Evolutionary conservation across 2,329 filamentous ascomycete species (phyloP).

Genomic region (Talaromyces sp.): DNA sequence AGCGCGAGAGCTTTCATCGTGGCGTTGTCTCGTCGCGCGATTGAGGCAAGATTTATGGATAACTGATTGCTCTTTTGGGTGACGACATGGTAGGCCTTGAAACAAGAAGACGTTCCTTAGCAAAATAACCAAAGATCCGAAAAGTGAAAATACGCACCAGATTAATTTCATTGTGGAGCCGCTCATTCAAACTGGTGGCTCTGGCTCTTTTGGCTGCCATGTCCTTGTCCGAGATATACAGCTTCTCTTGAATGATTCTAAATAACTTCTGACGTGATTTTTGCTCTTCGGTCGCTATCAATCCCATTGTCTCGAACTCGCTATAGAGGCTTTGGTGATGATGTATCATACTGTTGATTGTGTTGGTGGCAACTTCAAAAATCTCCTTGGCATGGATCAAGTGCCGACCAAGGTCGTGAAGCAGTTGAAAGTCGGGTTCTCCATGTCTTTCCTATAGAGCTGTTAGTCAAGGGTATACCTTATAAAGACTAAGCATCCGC

Average conservation of each 20-base stretch:
- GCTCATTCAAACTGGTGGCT: constrained; percentile 13
- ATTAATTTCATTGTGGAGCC: constrained; percentile 17
- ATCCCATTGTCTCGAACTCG: neutral
- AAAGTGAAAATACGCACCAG: constrained; percentile 3
- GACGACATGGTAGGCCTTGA: constrained; percentile 8
- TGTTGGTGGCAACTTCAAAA: constrained; percentile 15
- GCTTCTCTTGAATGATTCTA: constrained; percentile 10
- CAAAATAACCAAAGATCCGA: too few relatives aligned
- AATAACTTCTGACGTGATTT: neutral
- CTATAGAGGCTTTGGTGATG: constrained; percentile 12
- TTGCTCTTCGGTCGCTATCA: neutral
- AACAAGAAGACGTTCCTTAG: neutral
- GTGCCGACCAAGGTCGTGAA: constrained; percentile 17
- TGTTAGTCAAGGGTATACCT: neutral
- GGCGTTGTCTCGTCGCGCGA: constrained; percentile 16
- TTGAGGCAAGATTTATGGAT: constrained; percentile 13
- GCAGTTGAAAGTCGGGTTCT: constrained; percentile 4
- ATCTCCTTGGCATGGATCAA: constrained; percentile 18
- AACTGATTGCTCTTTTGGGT: constrained; percentile 13
- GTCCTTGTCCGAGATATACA: constrained; percentile 15
- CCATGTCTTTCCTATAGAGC: neutral
- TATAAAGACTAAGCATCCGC: neutral
- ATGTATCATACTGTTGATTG: constrained; percentile 16
- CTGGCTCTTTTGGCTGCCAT: constrained; percentile 15
- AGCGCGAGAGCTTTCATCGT: constrained; percentile 18